A percentile compares a stretch with the other conserved stretches of the same genome.
phyloP scores from a whole-genome alignment of 108 stramenopile genomes.

The Nitzschia palea region DNA sequence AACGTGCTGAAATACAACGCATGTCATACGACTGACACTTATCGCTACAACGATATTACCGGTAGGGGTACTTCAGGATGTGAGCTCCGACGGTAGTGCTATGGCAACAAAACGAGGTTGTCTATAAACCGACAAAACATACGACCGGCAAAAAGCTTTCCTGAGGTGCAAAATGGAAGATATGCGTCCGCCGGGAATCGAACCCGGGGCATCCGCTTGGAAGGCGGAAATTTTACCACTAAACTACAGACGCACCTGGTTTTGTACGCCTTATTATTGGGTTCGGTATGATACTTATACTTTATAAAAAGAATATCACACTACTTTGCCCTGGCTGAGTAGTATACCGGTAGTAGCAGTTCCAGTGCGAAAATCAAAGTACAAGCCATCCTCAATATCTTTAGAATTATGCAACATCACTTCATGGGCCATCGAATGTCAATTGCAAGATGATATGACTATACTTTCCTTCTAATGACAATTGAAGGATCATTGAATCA shows the following conservation, averaged over 20 bases:
- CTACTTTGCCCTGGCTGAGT: neutral
- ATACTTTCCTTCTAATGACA: neutral
- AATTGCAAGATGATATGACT: neutral
- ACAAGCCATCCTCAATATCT: neutral
- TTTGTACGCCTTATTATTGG: too few species aligned
- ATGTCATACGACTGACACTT: too few species aligned
- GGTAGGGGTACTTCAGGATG: too few species aligned
- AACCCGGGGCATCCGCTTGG: conserved; percentile 90
- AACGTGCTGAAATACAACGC: too few species aligned
- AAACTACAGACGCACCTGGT: conserved; percentile 74
- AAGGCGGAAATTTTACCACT: conserved; percentile 91
- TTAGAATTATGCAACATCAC: neutral
- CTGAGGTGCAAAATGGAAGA: conserved; percentile 4
- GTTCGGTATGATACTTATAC: neutral
- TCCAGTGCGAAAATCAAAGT: neutral
- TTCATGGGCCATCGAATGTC: neutral
- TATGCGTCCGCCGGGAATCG: conserved; percentile 86
- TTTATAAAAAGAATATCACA: neutral
- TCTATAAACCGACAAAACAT: neutral
- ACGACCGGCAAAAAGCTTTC: too few species aligned
- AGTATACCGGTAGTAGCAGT: neutral
- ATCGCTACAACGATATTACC: too few species aligned
- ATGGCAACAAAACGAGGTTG: neutral
- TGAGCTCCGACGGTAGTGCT: too few species aligned
- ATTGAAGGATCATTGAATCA: neutral